Evolutionary conservation across 78 protist genomes (phyloP).

Genomic region (Goniomonas avonlea): DNA sequence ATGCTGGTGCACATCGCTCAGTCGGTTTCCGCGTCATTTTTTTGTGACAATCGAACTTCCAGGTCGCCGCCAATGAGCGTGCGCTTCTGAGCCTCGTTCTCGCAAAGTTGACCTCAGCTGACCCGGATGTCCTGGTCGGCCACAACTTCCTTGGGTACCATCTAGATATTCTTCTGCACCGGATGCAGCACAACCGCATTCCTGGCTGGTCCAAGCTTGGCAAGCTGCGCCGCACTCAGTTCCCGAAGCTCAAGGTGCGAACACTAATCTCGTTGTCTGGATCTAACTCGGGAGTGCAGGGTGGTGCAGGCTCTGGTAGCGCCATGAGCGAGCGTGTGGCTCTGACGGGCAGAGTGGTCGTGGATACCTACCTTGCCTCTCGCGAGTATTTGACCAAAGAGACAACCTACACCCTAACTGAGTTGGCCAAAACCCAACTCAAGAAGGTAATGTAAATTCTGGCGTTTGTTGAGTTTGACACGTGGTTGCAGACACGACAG

Average conservation of each 20-base stretch:
- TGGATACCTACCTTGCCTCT: conserved; percentile 61
- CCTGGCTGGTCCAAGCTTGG: conserved; percentile 79
- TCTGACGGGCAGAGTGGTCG: conserved; percentile 58
- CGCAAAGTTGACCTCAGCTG: conserved; percentile 42
- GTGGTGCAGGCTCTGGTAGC: no score
- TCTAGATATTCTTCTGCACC: conserved; percentile 79
- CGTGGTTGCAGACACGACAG: background rate
- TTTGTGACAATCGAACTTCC: background rate
- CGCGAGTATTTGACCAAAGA: conserved; percentile 45
- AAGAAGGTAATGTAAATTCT: background rate
- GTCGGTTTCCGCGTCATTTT: no score
- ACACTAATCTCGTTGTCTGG: no score
- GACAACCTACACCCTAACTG: conserved; percentile 54
- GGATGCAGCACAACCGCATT: conserved; percentile 54
- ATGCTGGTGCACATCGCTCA: no score
- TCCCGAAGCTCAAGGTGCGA: conserved; percentile 22
- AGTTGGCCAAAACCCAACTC: conserved; percentile 65
- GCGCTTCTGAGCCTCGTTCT: conserved; percentile 37
- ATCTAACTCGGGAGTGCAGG: no score
- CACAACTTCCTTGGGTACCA: conserved; percentile 81
- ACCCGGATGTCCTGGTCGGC: conserved; percentile 66
- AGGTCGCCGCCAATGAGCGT: conserved; percentile 27
- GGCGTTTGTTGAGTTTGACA: background rate
- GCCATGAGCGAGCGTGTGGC: background rate
- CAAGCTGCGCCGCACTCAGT: conserved; percentile 45